phyloP scores from a whole-genome alignment of 768 basidiomycete genomes.

The Lyophyllum shimeji region DNA sequence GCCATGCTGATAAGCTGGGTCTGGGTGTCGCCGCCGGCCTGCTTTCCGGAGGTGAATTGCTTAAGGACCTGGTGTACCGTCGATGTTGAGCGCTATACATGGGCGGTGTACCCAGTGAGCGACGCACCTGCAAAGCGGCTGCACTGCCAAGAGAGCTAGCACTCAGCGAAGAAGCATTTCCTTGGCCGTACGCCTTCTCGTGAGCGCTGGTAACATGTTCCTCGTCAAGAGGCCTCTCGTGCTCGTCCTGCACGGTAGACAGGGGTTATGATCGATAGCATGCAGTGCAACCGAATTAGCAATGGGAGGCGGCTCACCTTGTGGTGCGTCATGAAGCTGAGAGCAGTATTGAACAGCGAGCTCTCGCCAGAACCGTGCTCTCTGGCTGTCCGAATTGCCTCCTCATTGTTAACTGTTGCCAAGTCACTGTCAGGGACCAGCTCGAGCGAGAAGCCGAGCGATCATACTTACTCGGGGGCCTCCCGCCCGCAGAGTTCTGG shows the following conservation, averaged over 20 bases:
- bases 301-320: conserved; percentile 34
- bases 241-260: conserved; percentile 38
- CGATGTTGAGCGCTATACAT: neutral
- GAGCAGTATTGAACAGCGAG: conserved; percentile 55
- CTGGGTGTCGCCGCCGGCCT: conserved; percentile 41
- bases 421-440: too few species aligned
- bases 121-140: conserved; percentile 67
- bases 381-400: conserved; percentile 57
- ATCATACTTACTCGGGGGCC: conserved; percentile 30
- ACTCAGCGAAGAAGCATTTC: conserved; percentile 48
- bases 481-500: conserved; percentile 20
- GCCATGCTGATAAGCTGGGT: conserved; percentile 81
- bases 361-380: conserved; percentile 55
- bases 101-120: neutral
- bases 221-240: conserved; percentile 66
- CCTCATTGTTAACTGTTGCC: conserved; percentile 57
- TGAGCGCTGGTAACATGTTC: conserved; percentile 61
- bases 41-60: conserved; percentile 58
- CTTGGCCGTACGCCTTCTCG: conserved; percentile 56
- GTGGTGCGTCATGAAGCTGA: conserved; percentile 52
- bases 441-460: neutral
- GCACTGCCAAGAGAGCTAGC: conserved; percentile 72
- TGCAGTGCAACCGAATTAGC: neutral
- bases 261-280: neutral
- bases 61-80: conserved; percentile 51